Evolutionary conservation across 1,284 basidiomycete genomes (phyloP).

Genomic region (Heterobasidion occidentale): DNA sequence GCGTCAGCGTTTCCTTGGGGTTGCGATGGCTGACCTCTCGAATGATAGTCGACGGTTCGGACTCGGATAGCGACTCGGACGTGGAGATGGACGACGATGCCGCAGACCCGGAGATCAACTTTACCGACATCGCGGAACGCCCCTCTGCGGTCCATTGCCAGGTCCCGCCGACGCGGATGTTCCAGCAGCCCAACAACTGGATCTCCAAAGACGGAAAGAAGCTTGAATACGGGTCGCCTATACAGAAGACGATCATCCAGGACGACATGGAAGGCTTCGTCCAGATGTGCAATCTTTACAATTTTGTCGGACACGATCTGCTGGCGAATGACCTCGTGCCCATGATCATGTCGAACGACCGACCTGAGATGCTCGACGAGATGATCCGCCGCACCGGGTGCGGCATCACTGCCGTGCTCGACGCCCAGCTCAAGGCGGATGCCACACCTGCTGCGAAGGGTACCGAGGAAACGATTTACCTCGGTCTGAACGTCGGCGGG

Average conservation of each 20-base stretch:
- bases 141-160: constrained; percentile 33
- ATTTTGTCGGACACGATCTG: constrained; percentile 16
- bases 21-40: constrained; percentile 5
- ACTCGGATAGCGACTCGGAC: constrained; percentile 17
- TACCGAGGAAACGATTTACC: constrained; percentile 33
- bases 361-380: constrained; percentile 42
- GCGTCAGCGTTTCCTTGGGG: not conserved
- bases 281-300: constrained; percentile 35
- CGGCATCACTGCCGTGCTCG: constrained; percentile 30
- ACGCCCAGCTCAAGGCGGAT: constrained; percentile 17
- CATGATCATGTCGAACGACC: constrained; percentile 29
- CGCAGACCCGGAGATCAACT: constrained; percentile 25
- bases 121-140: constrained; percentile 43
- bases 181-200: constrained; percentile 17
- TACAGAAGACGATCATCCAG: constrained; percentile 30
- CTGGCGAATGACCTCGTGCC: constrained; percentile 12
- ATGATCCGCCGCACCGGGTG: constrained; percentile 42
- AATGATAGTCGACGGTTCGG: not conserved
- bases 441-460: constrained; percentile 17
- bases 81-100: constrained; percentile 28
- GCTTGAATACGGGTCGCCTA: constrained; percentile 5
- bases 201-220: constrained; percentile 7
- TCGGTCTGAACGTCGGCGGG: constrained; percentile 51
- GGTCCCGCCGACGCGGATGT: constrained; percentile 27
- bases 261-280: constrained; percentile 45